phyloP scores from a whole-genome alignment of 2,329 filamentous ascomycete species.

The Ophiostoma australiae region DNA sequence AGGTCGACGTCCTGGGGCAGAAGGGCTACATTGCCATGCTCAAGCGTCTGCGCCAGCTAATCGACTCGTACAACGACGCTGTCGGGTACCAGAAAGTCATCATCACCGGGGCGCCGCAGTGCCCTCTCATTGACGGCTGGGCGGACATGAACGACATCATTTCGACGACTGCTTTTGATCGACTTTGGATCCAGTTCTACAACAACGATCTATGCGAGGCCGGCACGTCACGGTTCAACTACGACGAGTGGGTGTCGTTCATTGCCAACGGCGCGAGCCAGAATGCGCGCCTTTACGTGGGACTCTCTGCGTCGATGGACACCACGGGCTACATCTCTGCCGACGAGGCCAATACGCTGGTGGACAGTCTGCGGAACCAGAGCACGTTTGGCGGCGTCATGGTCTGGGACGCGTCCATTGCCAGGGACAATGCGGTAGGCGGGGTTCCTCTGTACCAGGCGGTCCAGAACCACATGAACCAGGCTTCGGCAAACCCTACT shows the following conservation, averaged over 20 bases:
- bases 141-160: slow-evolving; percentile 17
- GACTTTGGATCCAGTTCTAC: slow-evolving; percentile 19
- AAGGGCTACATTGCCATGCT: slow-evolving; percentile 16
- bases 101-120: slow-evolving; percentile 18
- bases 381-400: slow-evolving; percentile 17
- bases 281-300: slow-evolving; percentile 15
- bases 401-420: slow-evolving; percentile 16
- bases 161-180: slow-evolving; percentile 5
- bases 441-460: slow-evolving; percentile 14
- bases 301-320: background rate
- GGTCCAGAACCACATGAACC: slow-evolving; percentile 13
- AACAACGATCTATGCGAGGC: slow-evolving; percentile 17
- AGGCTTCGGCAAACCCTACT: background rate
- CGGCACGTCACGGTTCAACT: slow-evolving; percentile 15
- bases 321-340: slow-evolving; percentile 4
- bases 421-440: background rate
- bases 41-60: slow-evolving; percentile 9
- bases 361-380: slow-evolving; percentile 12
- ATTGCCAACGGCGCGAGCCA: slow-evolving; percentile 6
- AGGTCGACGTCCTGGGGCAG: background rate
- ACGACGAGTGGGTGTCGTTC: slow-evolving; percentile 14
- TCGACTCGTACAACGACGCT: slow-evolving; percentile 10
- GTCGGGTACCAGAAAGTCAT: background rate
- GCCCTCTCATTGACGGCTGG: slow-evolving; percentile 15
- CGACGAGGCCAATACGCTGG: slow-evolving; percentile 1